These are phyloP conservation scores for Hydnomerulius pinastri DNA, from an alignment of 768 basidiomycete genomes.

Conservation along the genomic window DNA sequence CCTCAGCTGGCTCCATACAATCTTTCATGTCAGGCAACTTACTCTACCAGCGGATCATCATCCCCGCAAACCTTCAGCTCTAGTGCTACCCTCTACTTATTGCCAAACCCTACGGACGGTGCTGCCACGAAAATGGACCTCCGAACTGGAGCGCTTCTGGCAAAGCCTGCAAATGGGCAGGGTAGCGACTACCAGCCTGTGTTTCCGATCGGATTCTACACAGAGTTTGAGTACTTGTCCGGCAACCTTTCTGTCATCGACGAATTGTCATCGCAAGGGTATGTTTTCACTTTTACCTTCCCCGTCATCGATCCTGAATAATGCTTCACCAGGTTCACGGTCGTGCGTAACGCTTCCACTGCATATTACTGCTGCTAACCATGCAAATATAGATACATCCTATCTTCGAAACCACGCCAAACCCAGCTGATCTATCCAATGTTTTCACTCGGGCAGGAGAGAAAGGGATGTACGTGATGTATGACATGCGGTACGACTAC, in stretches of 20 bases:
- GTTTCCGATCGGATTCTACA: constrained; percentile 46
- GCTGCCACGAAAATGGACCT: constrained; percentile 62
- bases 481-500: constrained; percentile 78
- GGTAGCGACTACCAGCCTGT: constrained; percentile 51
- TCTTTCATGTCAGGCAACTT: constrained; percentile 29
- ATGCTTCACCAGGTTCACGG: constrained; percentile 9
- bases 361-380: constrained; percentile 5
- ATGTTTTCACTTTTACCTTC: constrained; percentile 4
- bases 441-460: constrained; percentile 72
- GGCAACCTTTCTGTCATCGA: constrained; percentile 26
- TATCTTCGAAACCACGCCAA: constrained; percentile 61
- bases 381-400: constrained; percentile 55
- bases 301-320: not conserved
- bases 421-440: constrained; percentile 42
- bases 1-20: constrained; percentile 38
- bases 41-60: constrained; percentile 25
- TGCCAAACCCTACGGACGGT: constrained; percentile 49
- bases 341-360: constrained; percentile 28
- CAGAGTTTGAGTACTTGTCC: constrained; percentile 38
- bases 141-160: constrained; percentile 55
- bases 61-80: constrained; percentile 43
- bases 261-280: constrained; percentile 33
- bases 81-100: constrained; percentile 45
- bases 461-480: constrained; percentile 68
- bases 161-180: constrained; percentile 49